Evolutionary conservation across 139 green algal species (phyloP), one percentile per base, ranked within the genome.

Genomic region (Chlorella ohadii): DNA sequence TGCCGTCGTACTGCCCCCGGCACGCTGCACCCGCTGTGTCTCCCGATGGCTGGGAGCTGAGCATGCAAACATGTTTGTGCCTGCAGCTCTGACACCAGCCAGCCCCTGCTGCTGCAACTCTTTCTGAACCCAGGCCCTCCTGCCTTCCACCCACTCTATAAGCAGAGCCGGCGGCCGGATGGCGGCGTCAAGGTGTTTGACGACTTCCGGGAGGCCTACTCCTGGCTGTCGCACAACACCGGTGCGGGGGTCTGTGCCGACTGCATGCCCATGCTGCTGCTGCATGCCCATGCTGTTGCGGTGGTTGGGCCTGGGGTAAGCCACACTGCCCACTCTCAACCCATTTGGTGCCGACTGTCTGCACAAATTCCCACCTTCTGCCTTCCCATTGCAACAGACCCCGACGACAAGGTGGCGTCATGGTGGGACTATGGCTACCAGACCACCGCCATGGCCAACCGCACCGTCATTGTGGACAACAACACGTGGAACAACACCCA

Each of bases 371-470:
- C n/a, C n/a, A n/a, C n/a, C n/a, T n/a, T n/a, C n/a, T n/a, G n/a
- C n/a, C n/a, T n/a, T n/a, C n/a, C n/a, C 19, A 1, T n/a, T 13
- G 19, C 27, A 12, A 1, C 59, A 84, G 80, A 79, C 80, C 80
- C 90, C 16, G 90, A 97, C 47, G 89, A 91, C 61, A 97, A 98
- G 92, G 79, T 92, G 15, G 91, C 93, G 44, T 88, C 65, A 79
- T 96, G 94, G 95, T 98, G 96, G 95, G 96, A 98, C 83, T 98
- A 98, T 63, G 95, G 95, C n/a, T 98, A 98, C 86, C 95, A 98
- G 89, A 97, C 95, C 28, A 97, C 95, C 9, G 94, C 93, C 74
- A 98, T 98, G 95, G 92, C 94, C 81, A 97, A 98, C 89, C 84
- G 95, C 57, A 98, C 94, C 22, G 92, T 97, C 44, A 92, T 98